Conservation (phyloP, 73 alveolate species). For the Tetrahymena thermophila region DNA sequence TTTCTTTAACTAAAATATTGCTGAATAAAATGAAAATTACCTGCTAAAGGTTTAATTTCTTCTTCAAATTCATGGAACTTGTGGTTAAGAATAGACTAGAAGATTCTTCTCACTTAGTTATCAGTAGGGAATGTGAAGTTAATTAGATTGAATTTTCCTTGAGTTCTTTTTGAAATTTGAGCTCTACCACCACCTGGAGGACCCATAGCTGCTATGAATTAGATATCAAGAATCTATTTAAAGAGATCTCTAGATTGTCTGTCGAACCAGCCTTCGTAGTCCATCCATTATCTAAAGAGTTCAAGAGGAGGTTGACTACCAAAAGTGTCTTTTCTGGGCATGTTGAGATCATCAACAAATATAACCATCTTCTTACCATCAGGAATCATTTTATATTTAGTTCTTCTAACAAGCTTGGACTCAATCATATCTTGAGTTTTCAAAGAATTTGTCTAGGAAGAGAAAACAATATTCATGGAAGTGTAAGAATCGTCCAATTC, state of each 20-base stretch:
- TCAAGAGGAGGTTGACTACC: constrained; percentile 98
- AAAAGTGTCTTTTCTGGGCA: constrained; percentile 98
- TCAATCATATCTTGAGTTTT: constrained; percentile 94
- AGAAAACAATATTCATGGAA: constrained; percentile 92
- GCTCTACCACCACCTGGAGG: constrained; percentile 98
- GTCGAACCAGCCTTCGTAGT: constrained; percentile 97
- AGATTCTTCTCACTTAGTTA: constrained; percentile 81
- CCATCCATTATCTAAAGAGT: constrained; percentile 96
- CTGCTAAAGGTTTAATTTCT: constrained; percentile 60
- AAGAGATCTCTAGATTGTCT: constrained; percentile 31
- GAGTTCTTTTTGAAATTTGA: constrained; percentile 71
- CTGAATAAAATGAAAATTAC: background rate
- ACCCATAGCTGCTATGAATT: constrained; percentile 93
- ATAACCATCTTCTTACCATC: constrained; percentile 89
- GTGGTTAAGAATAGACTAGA: constrained; percentile 52
- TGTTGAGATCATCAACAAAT: constrained; percentile 97
- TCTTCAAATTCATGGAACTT: constrained; percentile 77
- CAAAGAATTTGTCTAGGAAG: constrained; percentile 86
- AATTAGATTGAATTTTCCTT: constrained; percentile 60
- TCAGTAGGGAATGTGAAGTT: constrained; percentile 73
- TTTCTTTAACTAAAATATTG: too few species aligned
- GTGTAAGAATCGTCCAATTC: constrained; percentile 24
- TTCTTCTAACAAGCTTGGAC: constrained; percentile 93
- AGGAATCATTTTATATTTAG: constrained; percentile 96
- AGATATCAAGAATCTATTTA: constrained; percentile 70